phyloP scores from a whole-genome alignment of 345 rosid genomes.

The Heritiera fomes region DNA sequence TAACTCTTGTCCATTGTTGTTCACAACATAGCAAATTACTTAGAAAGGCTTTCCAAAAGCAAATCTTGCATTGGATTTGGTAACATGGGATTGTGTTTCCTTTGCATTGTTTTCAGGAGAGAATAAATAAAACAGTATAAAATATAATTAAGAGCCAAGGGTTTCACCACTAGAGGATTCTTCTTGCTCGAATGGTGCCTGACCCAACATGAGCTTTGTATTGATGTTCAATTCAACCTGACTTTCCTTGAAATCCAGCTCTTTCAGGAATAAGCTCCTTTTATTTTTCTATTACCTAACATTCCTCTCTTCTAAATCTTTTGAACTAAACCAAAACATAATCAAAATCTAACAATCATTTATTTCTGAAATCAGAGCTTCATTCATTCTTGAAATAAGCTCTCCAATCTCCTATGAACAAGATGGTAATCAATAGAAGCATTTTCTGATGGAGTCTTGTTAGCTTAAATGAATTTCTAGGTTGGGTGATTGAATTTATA shows the following conservation, averaged over 20 bases:
- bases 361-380: too few relatives aligned
- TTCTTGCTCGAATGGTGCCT: constrained; percentile 21
- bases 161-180: constrained; percentile 27
- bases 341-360: too few relatives aligned
- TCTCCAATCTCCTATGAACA: neutral
- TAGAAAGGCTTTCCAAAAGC: neutral
- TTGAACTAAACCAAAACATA: too few relatives aligned
- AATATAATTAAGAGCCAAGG: too few relatives aligned
- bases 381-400: too few relatives aligned
- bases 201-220: constrained; percentile 10
- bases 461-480: neutral
- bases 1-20: neutral
- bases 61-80: too few relatives aligned
- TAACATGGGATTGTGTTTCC: too few relatives aligned
- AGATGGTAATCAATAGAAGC: neutral
- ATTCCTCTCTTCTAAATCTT: too few relatives aligned
- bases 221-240: constrained; percentile 26
- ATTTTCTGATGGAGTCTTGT: constrained; percentile 1
- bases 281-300: too few relatives aligned
- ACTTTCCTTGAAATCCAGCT: constrained; percentile 19
- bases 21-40: neutral
- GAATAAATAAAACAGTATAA: too few relatives aligned
- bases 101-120: too few relatives aligned
- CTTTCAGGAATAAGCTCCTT: constrained; percentile 24
- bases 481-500: neutral